These are phyloP conservation scores for Fraxinus baroniana DNA, from an alignment of 305 asterid species.

Conservation along the genomic window DNA sequence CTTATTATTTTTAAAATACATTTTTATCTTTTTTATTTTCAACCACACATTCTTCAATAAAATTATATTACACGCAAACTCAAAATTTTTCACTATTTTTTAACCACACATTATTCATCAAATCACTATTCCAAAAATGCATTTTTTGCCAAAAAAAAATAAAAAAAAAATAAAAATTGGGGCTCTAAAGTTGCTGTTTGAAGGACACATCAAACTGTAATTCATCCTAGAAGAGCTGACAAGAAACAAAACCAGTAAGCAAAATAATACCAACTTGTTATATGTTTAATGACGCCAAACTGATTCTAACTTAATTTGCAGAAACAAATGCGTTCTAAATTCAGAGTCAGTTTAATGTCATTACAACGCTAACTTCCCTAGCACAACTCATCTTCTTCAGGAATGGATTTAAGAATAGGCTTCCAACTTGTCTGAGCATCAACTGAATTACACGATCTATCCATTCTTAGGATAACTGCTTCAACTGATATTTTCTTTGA, in stretches of 20 bases:
- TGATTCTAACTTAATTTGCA: constrained; percentile 13
- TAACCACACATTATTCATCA: too few species aligned
- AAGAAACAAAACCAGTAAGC: background rate
- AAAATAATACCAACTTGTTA: background rate
- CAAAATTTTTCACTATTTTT: too few species aligned
- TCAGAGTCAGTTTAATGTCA: constrained; percentile 11
- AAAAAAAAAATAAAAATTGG: too few species aligned
- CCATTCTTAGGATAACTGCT: constrained; percentile 30
- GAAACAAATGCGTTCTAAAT: background rate
- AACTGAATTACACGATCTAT: background rate
- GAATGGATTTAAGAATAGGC: constrained; percentile 41
- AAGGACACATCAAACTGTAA: background rate
- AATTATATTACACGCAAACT: too few species aligned
- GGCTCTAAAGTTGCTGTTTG: too few species aligned
- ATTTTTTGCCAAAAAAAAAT: background rate
- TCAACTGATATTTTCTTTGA: constrained; percentile 31
- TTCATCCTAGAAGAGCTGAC: background rate
- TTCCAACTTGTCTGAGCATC: constrained; percentile 29
- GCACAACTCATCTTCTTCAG: constrained; percentile 38
- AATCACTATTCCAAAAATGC: too few species aligned
- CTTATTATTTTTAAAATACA: too few species aligned
- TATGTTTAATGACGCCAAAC: constrained; percentile 10
- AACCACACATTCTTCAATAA: too few species aligned
- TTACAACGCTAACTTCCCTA: background rate
- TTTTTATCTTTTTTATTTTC: too few species aligned